Conservation (phyloP, 192 early-diverging fungal species). For the Linnemannia exigua region DNA sequence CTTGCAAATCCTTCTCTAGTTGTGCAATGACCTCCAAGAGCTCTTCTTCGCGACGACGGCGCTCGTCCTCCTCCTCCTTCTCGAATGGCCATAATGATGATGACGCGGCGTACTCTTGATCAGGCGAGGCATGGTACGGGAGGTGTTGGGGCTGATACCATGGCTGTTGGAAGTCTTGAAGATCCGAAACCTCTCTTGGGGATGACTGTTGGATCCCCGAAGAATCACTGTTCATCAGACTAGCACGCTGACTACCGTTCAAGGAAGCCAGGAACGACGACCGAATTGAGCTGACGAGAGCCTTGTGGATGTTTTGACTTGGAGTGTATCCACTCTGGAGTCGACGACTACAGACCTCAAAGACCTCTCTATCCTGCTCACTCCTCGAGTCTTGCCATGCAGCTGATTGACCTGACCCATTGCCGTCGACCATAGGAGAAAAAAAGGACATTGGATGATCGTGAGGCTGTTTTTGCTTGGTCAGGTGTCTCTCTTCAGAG, state of each 20-base stretch:
- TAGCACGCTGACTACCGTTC: background rate
- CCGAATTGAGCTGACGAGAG: background rate
- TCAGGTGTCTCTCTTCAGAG: background rate
- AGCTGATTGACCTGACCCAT: background rate
- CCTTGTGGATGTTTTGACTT: slow-evolving; percentile 1
- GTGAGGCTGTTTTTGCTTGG: background rate
- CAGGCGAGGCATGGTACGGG: background rate
- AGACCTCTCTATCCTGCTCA: slow-evolving; percentile 7
- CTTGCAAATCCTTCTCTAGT: slow-evolving; percentile 10
- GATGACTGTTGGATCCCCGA: background rate
- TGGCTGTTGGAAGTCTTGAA: background rate
- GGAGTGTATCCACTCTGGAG: background rate
- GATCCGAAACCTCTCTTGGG: background rate
- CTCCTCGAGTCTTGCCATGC: background rate
- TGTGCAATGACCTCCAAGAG: background rate
- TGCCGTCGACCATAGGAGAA: background rate
- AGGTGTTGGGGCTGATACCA: background rate
- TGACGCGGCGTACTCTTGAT: background rate
- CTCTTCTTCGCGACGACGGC: background rate
- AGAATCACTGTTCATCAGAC: background rate
- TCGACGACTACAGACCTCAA: slow-evolving; percentile 4
- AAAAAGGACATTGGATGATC: background rate
- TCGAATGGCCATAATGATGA: background rate
- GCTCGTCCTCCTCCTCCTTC: background rate
- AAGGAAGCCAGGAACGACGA: slow-evolving; percentile 12